Base-by-base conservation (phyloP, 352 stramenopile genomes). In the Blastocystis sp. region DNA sequence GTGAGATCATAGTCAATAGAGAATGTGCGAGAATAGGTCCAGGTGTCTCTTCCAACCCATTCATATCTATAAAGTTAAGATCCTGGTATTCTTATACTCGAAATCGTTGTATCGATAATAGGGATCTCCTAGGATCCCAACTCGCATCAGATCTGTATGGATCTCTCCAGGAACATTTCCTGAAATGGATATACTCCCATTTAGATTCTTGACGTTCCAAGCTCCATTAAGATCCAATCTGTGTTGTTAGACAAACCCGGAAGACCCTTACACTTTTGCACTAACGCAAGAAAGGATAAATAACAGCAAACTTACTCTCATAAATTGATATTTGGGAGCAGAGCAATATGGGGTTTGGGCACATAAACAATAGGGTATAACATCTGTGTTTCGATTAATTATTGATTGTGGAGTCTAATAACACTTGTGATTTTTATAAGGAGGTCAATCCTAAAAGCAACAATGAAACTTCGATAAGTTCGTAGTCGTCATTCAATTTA, bases 81-180 rank as follows among this genome's bases (percentile, higher is more conserved):
- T 27, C 13, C 24, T 53, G 9, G 19, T 4, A 76, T 56, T 35
- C 11, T 2, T 70, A 69, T 94, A 92, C 42, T 90, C 90, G 62
- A 89, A 91, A 90, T 96, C 93, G 62, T 95, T 94, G 90, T 92
- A 95, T 24, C 93, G 92, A 44, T 90, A 90, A 84, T 95, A 94
- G 37, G 93, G 93, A 37, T 95, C 92, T 0, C 90, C 73, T 54
- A 96, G 92, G 57, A 95, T 53, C 7, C 92, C 92, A 11, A 92
- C 92, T 0, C 91, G 90, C 89, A 93, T 88, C 68, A 96, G 73
- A 78, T 95, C 93, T 80, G 90, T 92, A 90, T 96, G 94, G 15
- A 93, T 91, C 9, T 93, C 93, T 37, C 93, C 93, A 0, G 93
- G 93, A 70, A 94, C 91, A 44, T 82, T 82, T 69, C 73, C 73